phyloP scores from a whole-genome alignment of 2,329 filamentous ascomycete genomes.

The Colletotrichum caudatum region DNA sequence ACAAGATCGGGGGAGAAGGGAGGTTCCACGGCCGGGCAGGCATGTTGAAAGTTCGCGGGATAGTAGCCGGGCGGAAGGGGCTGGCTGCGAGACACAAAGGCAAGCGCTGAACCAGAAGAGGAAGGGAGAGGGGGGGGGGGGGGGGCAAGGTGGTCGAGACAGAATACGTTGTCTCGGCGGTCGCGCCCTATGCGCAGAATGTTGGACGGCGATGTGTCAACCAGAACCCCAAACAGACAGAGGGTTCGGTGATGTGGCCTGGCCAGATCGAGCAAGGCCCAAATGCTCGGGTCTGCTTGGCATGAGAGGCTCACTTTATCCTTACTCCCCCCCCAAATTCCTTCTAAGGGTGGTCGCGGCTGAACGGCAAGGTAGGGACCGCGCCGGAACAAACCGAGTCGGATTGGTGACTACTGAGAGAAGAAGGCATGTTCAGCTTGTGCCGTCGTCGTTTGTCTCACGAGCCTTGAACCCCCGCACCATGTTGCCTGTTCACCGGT shows the following conservation, averaged over 20 bases:
- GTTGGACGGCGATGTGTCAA: conserved; percentile 5
- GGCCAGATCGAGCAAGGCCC: conserved; percentile 8
- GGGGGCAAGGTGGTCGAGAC: not conserved
- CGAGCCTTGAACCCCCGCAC: not conserved
- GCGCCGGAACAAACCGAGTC: not conserved
- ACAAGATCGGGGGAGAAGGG: not conserved
- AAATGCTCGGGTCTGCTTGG: conserved; percentile 2
- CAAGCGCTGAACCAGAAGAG: conserved; percentile 1
- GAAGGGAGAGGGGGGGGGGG: no score
- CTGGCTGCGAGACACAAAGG: conserved; percentile 6
- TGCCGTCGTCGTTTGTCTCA: conserved; percentile 5
- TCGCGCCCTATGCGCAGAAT: conserved; percentile 9
- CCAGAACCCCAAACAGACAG: not conserved
- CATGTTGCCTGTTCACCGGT: not conserved
- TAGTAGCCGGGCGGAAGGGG: conserved; percentile 1
- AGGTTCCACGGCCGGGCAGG: not conserved
- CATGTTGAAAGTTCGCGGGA: not conserved
- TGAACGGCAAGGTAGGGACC: not conserved
- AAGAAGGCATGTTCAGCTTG: not conserved
- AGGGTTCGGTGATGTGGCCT: conserved; percentile 17
- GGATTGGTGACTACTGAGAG: not conserved
- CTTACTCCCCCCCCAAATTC: not conserved
- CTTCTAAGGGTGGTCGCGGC: not conserved
- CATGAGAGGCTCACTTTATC: not conserved
- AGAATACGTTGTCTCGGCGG: conserved; percentile 16